These are phyloP conservation scores for Phaeodactylum tricornutum DNA, from an alignment of 108 stramenopile genomes.

Conservation along the genomic window DNA sequence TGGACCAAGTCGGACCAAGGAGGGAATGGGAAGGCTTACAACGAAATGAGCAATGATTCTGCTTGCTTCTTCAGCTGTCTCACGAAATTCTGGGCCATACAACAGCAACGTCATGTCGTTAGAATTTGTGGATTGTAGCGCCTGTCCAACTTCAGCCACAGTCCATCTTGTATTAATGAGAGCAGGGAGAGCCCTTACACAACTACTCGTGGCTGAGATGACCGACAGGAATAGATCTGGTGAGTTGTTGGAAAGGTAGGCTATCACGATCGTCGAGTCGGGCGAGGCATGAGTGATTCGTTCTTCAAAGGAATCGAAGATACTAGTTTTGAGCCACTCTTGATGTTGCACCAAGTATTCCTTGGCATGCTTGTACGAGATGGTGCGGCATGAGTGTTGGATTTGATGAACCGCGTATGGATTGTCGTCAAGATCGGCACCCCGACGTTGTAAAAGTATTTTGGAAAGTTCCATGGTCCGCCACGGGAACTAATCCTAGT, in stretches of 20 bases:
- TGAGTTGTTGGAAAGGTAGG: constrained; percentile 39
- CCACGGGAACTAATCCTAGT: no score
- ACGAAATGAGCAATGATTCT: neutral
- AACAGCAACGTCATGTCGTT: constrained; percentile 23
- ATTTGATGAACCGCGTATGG: no score
- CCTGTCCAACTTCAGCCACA: constrained; percentile 42
- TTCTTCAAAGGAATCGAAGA: no score
- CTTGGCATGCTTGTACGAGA: no score
- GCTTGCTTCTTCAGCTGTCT: constrained; percentile 15
- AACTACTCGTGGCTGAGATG: constrained; percentile 23
- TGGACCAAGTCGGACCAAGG: no score
- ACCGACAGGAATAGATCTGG: constrained; percentile 48
- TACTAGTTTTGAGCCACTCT: no score
- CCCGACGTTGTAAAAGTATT: no score
- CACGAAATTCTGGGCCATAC: constrained; percentile 25
- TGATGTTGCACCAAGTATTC: no score
- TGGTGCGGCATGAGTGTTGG: no score
- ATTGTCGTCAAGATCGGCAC: no score
- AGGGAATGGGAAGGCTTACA: constrained; percentile 1
- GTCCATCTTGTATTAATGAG: constrained; percentile 75
- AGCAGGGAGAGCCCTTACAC: constrained; percentile 18
- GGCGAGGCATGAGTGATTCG: no score
- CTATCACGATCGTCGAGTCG: constrained; percentile 16
- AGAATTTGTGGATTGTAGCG: constrained; percentile 16
- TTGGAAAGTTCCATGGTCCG: no score